These are phyloP conservation scores for Coniella lustricola DNA, from an alignment of 2,329 filamentous ascomycete species.

Conservation along the genomic window DNA sequence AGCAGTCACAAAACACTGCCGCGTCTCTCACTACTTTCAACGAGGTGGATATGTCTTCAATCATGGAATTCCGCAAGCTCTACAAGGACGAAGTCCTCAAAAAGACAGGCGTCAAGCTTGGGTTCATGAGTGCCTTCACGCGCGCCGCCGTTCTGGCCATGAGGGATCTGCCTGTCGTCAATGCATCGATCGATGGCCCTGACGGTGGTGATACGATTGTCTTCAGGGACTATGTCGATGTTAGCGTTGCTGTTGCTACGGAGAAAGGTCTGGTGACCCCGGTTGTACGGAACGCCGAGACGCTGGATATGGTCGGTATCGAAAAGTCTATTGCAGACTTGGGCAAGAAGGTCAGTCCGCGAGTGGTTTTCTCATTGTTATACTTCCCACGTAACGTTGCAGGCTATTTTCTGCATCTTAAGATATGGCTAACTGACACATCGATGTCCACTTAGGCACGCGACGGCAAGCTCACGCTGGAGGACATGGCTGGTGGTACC, in stretches of 20 bases:
- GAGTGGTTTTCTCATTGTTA: background rate
- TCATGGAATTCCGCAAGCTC: slow-evolving; percentile 94
- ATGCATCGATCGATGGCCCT: slow-evolving; percentile 93
- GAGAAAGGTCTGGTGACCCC: slow-evolving; percentile 97
- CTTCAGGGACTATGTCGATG: slow-evolving; percentile 96
- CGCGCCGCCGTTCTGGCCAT: slow-evolving; percentile 85
- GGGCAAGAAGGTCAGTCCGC: slow-evolving; percentile 73
- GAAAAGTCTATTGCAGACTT: slow-evolving; percentile 90
- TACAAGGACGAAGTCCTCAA: slow-evolving; percentile 97
- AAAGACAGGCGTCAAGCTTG: slow-evolving; percentile 93
- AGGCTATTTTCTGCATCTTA: too few relatives aligned
- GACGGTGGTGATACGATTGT: slow-evolving; percentile 96
- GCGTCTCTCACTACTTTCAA: slow-evolving; percentile 98
- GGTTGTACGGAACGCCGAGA: slow-evolving; percentile 88
- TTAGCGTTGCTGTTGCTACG: slow-evolving; percentile 93
- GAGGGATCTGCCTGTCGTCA: slow-evolving; percentile 89
- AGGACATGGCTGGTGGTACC: slow-evolving; percentile 97
- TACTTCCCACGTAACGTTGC: background rate
- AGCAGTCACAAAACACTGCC: slow-evolving; percentile 98
- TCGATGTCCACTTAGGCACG: slow-evolving; percentile 55
- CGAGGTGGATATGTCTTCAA: slow-evolving; percentile 95
- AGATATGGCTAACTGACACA: too few relatives aligned
- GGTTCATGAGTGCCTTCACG: slow-evolving; percentile 99
- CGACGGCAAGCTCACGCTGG: slow-evolving; percentile 93
- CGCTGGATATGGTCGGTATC: slow-evolving; percentile 79